phyloP scores from a whole-genome alignment of 169 alveolate genomes.

The Besnoitia besnoiti region DNA sequence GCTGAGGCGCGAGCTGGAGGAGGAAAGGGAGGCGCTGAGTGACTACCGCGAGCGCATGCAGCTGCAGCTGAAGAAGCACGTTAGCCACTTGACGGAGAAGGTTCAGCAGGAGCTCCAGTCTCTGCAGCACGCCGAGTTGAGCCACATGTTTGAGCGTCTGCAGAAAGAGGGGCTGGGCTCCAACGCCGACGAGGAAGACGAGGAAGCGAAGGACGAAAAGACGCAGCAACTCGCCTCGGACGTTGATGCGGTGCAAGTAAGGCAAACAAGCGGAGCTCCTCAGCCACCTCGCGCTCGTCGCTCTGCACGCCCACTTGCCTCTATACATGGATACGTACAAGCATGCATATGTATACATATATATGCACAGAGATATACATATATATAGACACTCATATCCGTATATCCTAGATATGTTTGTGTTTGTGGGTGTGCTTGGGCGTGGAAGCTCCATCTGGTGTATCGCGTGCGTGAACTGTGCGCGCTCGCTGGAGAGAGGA shows the following conservation, averaged over 20 bases:
- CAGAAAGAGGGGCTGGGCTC: neutral
- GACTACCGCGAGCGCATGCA: conserved; percentile 39
- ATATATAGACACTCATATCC: no score
- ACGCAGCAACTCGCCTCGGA: neutral
- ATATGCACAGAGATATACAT: neutral
- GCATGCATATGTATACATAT: no score
- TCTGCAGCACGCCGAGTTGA: neutral
- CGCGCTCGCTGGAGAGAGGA: no score
- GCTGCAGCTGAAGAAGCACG: conserved; percentile 11
- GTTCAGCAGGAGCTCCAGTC: neutral
- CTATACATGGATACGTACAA: neutral
- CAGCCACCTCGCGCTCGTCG: no score
- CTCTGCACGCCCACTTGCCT: no score
- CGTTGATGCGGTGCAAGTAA: neutral
- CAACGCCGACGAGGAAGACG: no score
- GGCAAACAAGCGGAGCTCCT: neutral
- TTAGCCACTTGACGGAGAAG: neutral
- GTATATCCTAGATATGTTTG: no score
- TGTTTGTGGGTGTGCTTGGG: neutral
- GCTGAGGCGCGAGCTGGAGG: conserved; percentile 4
- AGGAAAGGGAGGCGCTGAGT: neutral
- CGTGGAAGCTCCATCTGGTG: no score
- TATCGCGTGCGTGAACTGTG: no score
- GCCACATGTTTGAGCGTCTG: neutral
- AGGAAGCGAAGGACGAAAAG: neutral